phyloP scores from a whole-genome alignment of 768 basidiomycete genomes.

The Steccherinum ochraceum region DNA sequence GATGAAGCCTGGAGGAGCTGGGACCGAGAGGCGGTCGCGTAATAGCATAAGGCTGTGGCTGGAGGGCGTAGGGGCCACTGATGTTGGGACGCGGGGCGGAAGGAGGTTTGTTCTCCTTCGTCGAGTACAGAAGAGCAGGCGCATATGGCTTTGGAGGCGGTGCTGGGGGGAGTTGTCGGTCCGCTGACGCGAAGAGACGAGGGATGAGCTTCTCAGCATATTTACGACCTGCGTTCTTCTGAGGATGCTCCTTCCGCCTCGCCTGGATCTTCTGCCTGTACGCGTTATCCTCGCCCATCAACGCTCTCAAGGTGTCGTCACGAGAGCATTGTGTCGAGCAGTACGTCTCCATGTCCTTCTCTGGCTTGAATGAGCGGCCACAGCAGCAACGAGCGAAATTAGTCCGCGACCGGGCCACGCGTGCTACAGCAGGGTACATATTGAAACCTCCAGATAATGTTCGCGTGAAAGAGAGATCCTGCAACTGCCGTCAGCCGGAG shows the following conservation, averaged over 20 bases:
- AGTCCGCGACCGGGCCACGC: background rate
- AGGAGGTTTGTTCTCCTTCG: background rate
- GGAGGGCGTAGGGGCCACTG: background rate
- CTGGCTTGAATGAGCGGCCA: background rate
- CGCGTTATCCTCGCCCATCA: background rate
- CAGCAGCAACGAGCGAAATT: background rate
- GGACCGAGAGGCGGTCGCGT: background rate
- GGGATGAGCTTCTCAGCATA: background rate
- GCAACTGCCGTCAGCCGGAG: too few relatives aligned
- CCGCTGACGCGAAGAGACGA: background rate
- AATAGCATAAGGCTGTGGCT: background rate
- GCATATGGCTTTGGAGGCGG: background rate
- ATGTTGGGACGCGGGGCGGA: background rate
- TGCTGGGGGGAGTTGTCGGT: background rate
- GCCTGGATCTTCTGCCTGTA: background rate
- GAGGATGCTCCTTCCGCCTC: background rate
- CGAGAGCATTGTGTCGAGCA: background rate
- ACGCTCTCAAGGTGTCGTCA: background rate
- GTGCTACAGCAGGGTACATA: background rate
- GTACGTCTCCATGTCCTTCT: background rate
- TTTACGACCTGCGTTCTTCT: background rate
- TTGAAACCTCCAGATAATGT: too few relatives aligned
- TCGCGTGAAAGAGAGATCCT: too few relatives aligned
- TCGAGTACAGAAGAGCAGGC: background rate
- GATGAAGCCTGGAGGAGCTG: background rate